Percentiles rank a stretch among this genome's conserved stretches.
Conservation (phyloP, 2,329 filamentous ascomycete species). For the Ambrosiella cleistominuta region DNA sequence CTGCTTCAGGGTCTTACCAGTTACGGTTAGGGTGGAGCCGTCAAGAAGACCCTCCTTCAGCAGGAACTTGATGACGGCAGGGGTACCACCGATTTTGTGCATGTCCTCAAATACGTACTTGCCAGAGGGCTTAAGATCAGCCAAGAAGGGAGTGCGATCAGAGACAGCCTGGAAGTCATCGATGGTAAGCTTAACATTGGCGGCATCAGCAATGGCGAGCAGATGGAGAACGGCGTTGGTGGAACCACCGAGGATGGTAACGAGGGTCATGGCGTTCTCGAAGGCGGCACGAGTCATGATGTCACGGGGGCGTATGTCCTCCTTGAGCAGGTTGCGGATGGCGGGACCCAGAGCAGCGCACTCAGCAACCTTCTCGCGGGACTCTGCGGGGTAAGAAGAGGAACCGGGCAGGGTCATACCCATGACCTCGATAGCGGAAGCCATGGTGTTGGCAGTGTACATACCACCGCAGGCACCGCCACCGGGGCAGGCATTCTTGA, state of each 20-base stretch:
- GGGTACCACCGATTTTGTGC: conserved; percentile 70
- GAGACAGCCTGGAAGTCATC: conserved; percentile 71
- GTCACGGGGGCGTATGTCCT: conserved; percentile 64
- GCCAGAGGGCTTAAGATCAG: conserved; percentile 68
- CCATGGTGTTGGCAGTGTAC: conserved; percentile 93
- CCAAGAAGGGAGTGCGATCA: conserved; percentile 70
- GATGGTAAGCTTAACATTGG: conserved; percentile 56
- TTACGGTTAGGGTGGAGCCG: conserved; percentile 63
- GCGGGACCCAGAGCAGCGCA: conserved; percentile 65
- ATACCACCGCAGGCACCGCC: conserved; percentile 62
- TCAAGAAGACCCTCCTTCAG: conserved; percentile 60
- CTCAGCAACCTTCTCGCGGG: conserved; percentile 71
- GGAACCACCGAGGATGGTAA: conserved; percentile 79
- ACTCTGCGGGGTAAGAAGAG: conserved; percentile 64
- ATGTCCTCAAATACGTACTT: conserved; percentile 79
- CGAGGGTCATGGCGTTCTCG: conserved; percentile 76
- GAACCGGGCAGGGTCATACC: conserved; percentile 69
- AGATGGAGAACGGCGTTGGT: conserved; percentile 83
- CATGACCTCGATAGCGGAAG: conserved; percentile 77
- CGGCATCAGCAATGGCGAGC: conserved; percentile 77
- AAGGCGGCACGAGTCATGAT: conserved; percentile 66
- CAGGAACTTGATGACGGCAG: conserved; percentile 70
- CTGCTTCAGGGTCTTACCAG: conserved; percentile 65
- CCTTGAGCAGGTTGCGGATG: conserved; percentile 64
- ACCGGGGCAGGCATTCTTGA: conserved; percentile 51